Evolutionary conservation across 2,329 filamentous ascomycete species (phyloP).

Genomic region (Colletotrichum spaethianum): DNA sequence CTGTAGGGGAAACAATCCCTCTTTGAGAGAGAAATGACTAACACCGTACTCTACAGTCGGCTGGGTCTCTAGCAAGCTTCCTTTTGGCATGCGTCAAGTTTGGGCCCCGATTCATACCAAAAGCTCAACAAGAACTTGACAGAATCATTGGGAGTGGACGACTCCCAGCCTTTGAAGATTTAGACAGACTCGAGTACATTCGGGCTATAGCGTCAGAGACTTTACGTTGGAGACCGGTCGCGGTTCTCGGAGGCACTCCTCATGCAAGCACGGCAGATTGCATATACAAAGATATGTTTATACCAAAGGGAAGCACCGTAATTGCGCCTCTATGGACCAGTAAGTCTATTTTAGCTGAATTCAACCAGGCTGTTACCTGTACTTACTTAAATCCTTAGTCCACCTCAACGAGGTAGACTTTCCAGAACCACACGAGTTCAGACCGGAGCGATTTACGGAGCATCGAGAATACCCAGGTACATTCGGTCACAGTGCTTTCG

Average conservation of each 20-base stretch:
- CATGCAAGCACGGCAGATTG: constrained; percentile 61
- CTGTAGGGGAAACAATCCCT: constrained; percentile 46
- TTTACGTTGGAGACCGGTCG: constrained; percentile 57
- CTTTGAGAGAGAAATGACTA: neutral
- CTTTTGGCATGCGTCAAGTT: constrained; percentile 67
- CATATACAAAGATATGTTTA: constrained; percentile 59
- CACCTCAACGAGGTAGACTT: constrained; percentile 59
- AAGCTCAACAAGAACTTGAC: constrained; percentile 57
- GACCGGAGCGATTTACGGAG: constrained; percentile 53
- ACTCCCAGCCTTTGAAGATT: constrained; percentile 55
- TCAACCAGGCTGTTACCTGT: neutral
- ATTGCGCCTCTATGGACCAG: constrained; percentile 60
- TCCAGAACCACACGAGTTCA: constrained; percentile 56
- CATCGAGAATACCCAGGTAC: constrained; percentile 53
- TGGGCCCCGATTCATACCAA: constrained; percentile 62
- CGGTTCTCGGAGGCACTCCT: constrained; percentile 58
- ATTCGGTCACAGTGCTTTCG: constrained; percentile 57
- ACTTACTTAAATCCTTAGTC: constrained; percentile 45
- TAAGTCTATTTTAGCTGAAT: constrained; percentile 45
- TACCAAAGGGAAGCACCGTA: constrained; percentile 49
- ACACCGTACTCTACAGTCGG: constrained; percentile 58
- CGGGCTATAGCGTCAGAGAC: constrained; percentile 56
- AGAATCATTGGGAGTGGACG: constrained; percentile 53
- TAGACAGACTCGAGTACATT: constrained; percentile 52
- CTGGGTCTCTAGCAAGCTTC: constrained; percentile 63